Evolutionary conservation across 306 rosid genomes (phyloP), one percentile per base, ranked within the genome.

Genomic region (Styphnolobium japonicum): DNA sequence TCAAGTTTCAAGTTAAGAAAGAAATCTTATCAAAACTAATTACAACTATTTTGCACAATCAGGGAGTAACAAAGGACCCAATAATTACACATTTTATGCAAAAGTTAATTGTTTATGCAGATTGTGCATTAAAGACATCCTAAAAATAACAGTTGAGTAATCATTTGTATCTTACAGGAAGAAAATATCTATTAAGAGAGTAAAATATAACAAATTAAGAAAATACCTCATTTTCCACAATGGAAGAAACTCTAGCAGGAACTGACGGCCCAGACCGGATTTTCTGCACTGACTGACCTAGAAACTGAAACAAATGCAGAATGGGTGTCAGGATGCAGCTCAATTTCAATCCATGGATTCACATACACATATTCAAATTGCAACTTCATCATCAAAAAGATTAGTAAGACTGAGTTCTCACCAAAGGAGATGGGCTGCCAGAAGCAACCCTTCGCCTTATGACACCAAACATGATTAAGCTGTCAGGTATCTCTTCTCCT

Each of bases 361-460:
- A 69, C 33, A 29, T 7, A 52, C 7, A 60, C 33, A 52, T 25
- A 85, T 46, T 51, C 21, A 57, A 67, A 42, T 5, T 57, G 7
- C 61, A 68, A 52, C 23, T 7, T 62, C 46, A 67, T 49, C 29
- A 21, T 3, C n/a, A n/a, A 68, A 34, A 6, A 10, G n/a, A 56
- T 21, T 15, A 56, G 2, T 16, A 49, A 65, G 21, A 78, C 2
- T 0, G 37, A 78, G 22, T 23, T 22, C 86, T 79, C 57, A 86
- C 89, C 89, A 75, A 61, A 63, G 90, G 78, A 76, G 85, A 84
- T 57, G 92, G 73, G 88, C 85, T 82, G 51, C 92, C 85, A 64
- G 88, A 89, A 80, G 92, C 90, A 78, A 88, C 87, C 82, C 92
- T 86, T 58, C 96, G 98, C 85, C 94, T 82, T 23, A 88, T 21